These are phyloP conservation scores for Colletotrichum gloeosporioides DNA, from an alignment of 2,329 filamentous ascomycete genomes.

Conservation along the genomic window DNA sequence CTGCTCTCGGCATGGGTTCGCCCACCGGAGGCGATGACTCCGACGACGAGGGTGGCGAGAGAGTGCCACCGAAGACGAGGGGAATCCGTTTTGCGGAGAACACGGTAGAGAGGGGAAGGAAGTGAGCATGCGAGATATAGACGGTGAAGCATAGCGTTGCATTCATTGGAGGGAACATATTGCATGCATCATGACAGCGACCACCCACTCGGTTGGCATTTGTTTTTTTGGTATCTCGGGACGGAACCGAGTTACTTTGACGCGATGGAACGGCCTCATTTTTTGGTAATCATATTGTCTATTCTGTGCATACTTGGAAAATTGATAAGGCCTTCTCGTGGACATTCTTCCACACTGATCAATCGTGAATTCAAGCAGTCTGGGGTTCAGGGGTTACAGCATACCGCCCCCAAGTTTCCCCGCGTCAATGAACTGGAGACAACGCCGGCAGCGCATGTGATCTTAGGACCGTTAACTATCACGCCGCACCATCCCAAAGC, in stretches of 20 bases:
- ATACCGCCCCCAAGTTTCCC: background rate
- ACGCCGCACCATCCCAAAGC: background rate
- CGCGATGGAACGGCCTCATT: slow-evolving; percentile 6
- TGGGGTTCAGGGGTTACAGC: background rate
- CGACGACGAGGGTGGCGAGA: slow-evolving; percentile 62
- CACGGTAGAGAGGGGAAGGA: slow-evolving; percentile 28
- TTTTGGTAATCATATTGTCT: slow-evolving; percentile 19
- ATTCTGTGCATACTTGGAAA: slow-evolving; percentile 5
- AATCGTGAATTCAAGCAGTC: background rate
- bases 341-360: background rate
- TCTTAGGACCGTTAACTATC: background rate
- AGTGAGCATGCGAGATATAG: slow-evolving; percentile 7
- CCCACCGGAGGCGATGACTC: slow-evolving; percentile 49
- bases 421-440: background rate
- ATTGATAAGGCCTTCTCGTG: background rate
- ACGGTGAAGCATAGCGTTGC: slow-evolving; percentile 17
- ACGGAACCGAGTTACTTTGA: background rate
- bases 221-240: background rate
- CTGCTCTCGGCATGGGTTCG: slow-evolving; percentile 67
- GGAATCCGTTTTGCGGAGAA: slow-evolving; percentile 68
- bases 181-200: slow-evolving; percentile 18
- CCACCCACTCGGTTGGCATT: background rate
- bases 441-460: background rate
- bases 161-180: slow-evolving; percentile 1
- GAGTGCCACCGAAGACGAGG: slow-evolving; percentile 56